Percentiles rank a stretch among this genome's conserved stretches.
These are phyloP conservation scores for Thyridium curvatum DNA, from an alignment of 2,329 filamentous ascomycete genomes.

Conservation along the genomic window DNA sequence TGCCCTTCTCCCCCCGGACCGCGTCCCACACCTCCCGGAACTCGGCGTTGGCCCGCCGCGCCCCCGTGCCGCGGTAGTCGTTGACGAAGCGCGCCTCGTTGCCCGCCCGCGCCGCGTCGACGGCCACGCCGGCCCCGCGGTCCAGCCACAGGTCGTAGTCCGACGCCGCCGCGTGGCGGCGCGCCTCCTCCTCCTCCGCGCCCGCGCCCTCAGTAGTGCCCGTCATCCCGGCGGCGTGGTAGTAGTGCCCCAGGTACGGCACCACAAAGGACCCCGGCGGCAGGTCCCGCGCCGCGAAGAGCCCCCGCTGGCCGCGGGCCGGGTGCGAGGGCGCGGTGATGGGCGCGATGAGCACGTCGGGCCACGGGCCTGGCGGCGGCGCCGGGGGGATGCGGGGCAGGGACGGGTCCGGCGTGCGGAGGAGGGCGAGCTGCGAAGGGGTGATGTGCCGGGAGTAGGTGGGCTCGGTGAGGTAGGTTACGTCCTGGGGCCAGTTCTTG, in stretches of 20 bases:
- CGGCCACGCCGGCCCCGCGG: constrained; percentile 46
- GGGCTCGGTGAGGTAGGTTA: constrained; percentile 48
- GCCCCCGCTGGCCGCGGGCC: constrained; percentile 50
- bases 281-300: constrained; percentile 52
- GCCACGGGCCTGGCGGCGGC: constrained; percentile 31
- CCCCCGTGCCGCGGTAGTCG: constrained; percentile 51
- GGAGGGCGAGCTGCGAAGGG: constrained; percentile 28
- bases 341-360: constrained; percentile 45
- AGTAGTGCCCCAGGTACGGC: constrained; percentile 56
- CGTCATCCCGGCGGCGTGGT: constrained; percentile 32
- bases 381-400: constrained; percentile 9
- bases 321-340: constrained; percentile 49
- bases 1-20: constrained; percentile 37
- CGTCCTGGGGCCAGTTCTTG: constrained; percentile 50
- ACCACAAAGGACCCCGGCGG: constrained; percentile 49
- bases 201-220: constrained; percentile 19
- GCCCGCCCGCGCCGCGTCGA: constrained; percentile 51
- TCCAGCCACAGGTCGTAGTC: constrained; percentile 63
- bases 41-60: constrained; percentile 46
- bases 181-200: not conserved
- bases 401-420: constrained; percentile 21
- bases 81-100: constrained; percentile 64
- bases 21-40: constrained; percentile 49
- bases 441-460: constrained; percentile 39
- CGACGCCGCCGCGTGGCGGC: constrained; percentile 30